A percentile compares a stretch with the other conserved stretches of the same genome.
These are phyloP conservation scores for Vitis vinifera DNA, from an alignment of 164 flowering plant species.

Conservation along the genomic window ASM3070453v1 NC_081806.1:2338501-2339000, in stretches of 20 bases:
- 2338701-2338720: conserved; percentile 56
- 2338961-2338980: no score
- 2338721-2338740: conserved; percentile 35
- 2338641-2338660: conserved; percentile 34
- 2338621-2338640: conserved; percentile 56
- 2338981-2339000: no score
- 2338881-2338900: conserved; percentile 33
- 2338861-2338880: conserved; percentile 17
- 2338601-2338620: conserved; percentile 55
- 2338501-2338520: conserved; percentile 72
- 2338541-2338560: conserved; percentile 61
- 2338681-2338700: conserved; percentile 76
- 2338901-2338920: neutral
- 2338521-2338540: conserved; percentile 66
- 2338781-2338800: conserved; percentile 39
- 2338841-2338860: conserved; percentile 45
- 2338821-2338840: conserved; percentile 53
- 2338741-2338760: conserved; percentile 32
- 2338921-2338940: neutral
- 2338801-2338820: conserved; percentile 20
- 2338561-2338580: conserved; percentile 56
- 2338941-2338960: no score
- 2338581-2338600: conserved; percentile 53
- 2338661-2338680: conserved; percentile 35
- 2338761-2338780: conserved; percentile 38